Percentiles rank a stretch among this genome's conserved stretches.
Evolutionary conservation across 495 filamentous ascomycete species (phyloP).

Genomic region (Astrothelium macrocarpum): DNA sequence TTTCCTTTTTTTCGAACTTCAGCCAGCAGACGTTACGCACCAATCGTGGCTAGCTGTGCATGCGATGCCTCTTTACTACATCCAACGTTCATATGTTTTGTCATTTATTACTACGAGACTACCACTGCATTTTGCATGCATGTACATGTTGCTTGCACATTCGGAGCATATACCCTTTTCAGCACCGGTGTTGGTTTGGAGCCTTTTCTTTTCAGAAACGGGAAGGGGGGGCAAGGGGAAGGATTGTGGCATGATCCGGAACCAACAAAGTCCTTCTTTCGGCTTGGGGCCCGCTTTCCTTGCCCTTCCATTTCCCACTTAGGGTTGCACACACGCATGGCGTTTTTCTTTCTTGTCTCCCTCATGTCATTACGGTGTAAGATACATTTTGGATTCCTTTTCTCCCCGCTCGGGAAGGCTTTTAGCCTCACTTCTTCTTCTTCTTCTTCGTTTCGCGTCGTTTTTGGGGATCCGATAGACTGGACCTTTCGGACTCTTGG

Average conservation of each 20-base stretch:
- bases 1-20: no score
- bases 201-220: background rate
- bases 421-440: background rate
- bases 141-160: slow-evolving; percentile 2
- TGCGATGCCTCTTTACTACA: no score
- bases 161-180: slow-evolving; percentile 3
- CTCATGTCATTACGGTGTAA: background rate
- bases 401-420: background rate
- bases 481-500: background rate
- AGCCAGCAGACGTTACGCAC: no score
- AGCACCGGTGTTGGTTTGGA: background rate
- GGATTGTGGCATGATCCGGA: background rate
- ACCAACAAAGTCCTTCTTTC: background rate
- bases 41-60: no score
- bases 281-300: background rate
- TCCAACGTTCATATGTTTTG: background rate
- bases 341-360: background rate
- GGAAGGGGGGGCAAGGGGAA: no score
- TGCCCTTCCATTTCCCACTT: background rate
- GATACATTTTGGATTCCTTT: background rate
- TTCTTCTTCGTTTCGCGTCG: background rate
- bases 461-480: background rate
- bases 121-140: background rate
- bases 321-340: background rate
- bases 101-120: background rate